Evolutionary conservation across 176 grass and related monocot species (phyloP).

Genomic region (Oryza rufipogon): DNA sequence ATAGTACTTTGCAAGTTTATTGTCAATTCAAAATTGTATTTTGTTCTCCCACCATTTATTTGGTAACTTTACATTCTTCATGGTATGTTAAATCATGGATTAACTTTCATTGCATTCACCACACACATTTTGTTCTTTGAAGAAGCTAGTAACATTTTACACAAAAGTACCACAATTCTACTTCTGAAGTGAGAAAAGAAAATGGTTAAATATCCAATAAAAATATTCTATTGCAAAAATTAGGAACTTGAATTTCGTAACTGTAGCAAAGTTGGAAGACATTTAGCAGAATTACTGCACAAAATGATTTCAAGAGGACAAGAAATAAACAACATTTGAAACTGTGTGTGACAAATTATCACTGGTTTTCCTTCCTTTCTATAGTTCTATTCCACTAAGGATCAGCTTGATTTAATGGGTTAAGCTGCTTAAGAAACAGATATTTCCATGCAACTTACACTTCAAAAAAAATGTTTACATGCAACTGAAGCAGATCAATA

Average conservation of each 20-base stretch:
- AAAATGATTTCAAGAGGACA: conserved; percentile 4
- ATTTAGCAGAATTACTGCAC: neutral
- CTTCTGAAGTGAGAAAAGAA: neutral
- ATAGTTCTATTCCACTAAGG: neutral
- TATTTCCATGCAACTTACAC: neutral
- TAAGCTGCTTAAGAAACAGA: neutral
- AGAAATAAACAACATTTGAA: neutral
- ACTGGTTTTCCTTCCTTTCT: neutral
- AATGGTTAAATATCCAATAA: neutral
- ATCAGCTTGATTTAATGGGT: neutral
- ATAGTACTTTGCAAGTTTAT: neutral
- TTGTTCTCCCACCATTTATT: neutral
- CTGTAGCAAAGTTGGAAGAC: neutral
- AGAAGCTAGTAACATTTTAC: neutral
- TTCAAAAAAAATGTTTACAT: neutral
- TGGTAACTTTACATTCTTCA: neutral
- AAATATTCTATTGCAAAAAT: neutral
- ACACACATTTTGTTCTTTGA: neutral
- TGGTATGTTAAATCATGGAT: conserved; percentile 1
- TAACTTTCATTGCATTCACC: neutral
- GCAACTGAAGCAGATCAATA: neutral
- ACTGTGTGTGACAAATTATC: conserved; percentile 1
- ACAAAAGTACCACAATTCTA: neutral
- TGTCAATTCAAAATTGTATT: neutral
- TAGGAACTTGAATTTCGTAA: neutral